Evolutionary conservation across 2,329 filamentous ascomycete genomes (phyloP).

Genomic region (Pestalotiopsis sp.): DNA sequence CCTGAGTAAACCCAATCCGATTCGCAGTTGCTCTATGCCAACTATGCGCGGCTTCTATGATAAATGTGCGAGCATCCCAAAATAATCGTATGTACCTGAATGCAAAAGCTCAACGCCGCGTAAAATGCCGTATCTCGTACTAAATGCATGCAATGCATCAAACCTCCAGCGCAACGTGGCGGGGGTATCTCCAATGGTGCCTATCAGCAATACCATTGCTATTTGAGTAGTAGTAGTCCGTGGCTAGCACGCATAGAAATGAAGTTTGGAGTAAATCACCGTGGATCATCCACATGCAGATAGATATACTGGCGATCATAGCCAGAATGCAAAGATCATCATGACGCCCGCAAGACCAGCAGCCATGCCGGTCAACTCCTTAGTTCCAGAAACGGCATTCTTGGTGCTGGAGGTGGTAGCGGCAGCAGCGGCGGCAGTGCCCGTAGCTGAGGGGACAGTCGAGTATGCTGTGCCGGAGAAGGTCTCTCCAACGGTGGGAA

Average conservation of each 20-base stretch:
- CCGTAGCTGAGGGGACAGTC: constrained; percentile 32
- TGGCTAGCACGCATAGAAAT: not conserved
- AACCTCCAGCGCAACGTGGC: constrained; percentile 5
- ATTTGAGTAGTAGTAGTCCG: not conserved
- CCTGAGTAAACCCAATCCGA: not conserved
- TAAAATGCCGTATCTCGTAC: constrained; percentile 17
- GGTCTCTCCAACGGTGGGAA: constrained; percentile 70
- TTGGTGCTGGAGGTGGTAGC: constrained; percentile 33
- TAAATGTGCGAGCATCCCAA: constrained; percentile 8
- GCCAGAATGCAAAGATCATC: constrained; percentile 53
- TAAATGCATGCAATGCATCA: not conserved
- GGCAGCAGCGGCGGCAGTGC: constrained; percentile 28
- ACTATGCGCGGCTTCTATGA: not conserved
- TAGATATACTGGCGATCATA: constrained; percentile 32
- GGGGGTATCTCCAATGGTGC: not conserved
- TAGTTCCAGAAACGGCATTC: constrained; percentile 46
- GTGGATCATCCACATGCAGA: not conserved
- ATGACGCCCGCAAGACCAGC: constrained; percentile 52
- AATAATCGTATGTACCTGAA: constrained; percentile 17
- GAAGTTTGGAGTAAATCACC: not conserved
- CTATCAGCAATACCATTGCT: not conserved
- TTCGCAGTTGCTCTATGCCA: not conserved
- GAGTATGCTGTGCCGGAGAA: constrained; percentile 33
- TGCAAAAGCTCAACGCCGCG: constrained; percentile 22
- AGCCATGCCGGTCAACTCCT: constrained; percentile 52